Evolutionary conservation across 2,329 filamentous ascomycete species (phyloP), one percentile per base, ranked within the genome.

Genomic region (Ceratocystis diversiconidia): DNA sequence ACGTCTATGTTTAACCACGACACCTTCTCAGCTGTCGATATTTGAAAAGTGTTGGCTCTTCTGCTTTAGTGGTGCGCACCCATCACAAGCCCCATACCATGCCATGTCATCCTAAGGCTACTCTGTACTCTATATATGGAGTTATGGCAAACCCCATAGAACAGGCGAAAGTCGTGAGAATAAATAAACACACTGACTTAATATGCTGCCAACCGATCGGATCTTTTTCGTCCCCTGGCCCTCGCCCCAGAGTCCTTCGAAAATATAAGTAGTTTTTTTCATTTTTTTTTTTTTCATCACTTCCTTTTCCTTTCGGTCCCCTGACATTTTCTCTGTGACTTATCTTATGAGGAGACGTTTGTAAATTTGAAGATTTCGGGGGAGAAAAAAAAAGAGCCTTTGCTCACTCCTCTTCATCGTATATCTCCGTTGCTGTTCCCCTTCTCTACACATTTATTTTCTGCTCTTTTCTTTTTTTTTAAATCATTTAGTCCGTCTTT

Each of bases 161-260:
- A 15, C 36, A 41, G 36, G 8, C 36, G 1, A 62, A 62, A 50
- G n/a, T 46, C 28, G 46, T 19, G 28, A 62, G 8, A 36, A 41
- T 41, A 52, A 52, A 57, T 32, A 59, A 59, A 36, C 55, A 36
- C 55, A 50, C 61, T 46, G 43, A 62, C 43, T 30, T 62, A 50
- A 59, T 59, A 59, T 36, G 28, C 10, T 36, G 55, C 30, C 22
- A 41, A 19, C 30, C 50, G 32, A 60, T 43, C 63, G 52, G 63
- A 64, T 57, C 63, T 59, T 59, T 64, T 64, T 59, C 17, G 22
- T 64, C 22, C 63, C 52, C 63, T 46, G 63, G 50, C 30, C 15
- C 46, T 64, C 50, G 36, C 52, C 44, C 30, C 30, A 46, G 15
- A 30, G 28, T 30, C 15, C 63, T 30, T 60, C 8, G 36, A 64